Base-by-base conservation (phyloP, 768 basidiomycete genomes). In the Astraeus odoratus region DNA sequence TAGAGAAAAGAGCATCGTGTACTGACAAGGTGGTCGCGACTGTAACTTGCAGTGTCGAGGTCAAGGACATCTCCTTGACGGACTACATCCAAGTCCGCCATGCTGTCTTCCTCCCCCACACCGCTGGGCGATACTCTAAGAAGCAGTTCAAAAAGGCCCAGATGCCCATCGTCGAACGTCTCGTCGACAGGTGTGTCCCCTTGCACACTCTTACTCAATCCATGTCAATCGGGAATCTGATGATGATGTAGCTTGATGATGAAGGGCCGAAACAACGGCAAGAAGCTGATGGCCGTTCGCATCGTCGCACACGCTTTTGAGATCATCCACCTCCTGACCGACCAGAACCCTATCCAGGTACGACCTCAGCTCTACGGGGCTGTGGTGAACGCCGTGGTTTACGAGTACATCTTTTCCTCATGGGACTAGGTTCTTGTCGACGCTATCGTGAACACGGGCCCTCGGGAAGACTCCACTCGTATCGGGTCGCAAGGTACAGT, bases 131-230 rank as follows among this genome's bases (percentile, higher is more conserved):
- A 70, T 98, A 97, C 68, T 91, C 94, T 63, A 94, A 94, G 78
- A 97, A 97, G 77, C 94, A 97, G 72, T 99, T 98, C 84, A 97
- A 94, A 80, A 99, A 99, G 83, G 93, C 92, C 5, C 91, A 96
- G 69, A 99, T 99, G 96, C 96, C 96, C 64, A 95, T 99, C 66
- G 96, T 98, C 59, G 96, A 99, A 74, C 90, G 96, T 66, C 77
- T 99, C 64, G 96, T 98, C 56, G 94, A 97, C 78, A 85, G 84
- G 93, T 90, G 61, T 57, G 81, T 34, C 7, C 31, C 19, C 35
- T 20, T 3, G 8, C n/a, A n/a, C n/a, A n/a, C n/a, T n/a, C n/a
- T n/a, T n/a, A n/a, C n/a, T n/a, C n/a, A n/a, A n/a, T n/a, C n/a
- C n/a, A n/a, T n/a, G n/a, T n/a, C n/a, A n/a, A n/a, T n/a, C n/a